A percentile compares a stretch with the other conserved stretches of the same genome.
Evolutionary conservation across 345 rosid species (phyloP).

Genomic region (Arabidopsis arenosa): DNA sequence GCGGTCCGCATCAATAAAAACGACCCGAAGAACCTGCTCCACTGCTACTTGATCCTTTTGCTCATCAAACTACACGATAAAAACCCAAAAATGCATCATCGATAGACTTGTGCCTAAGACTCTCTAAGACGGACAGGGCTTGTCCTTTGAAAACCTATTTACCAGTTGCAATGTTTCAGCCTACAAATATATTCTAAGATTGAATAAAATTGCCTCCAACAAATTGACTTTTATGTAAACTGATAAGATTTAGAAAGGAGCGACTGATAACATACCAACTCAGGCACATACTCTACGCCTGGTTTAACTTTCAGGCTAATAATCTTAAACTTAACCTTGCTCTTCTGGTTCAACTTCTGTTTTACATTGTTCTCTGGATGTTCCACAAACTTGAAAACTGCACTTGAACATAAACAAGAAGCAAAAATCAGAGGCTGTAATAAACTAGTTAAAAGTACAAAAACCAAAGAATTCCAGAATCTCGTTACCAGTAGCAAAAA

Average conservation of each 20-base stretch:
- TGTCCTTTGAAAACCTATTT: background rate
- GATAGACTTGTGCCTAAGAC: background rate
- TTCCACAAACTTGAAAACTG: constrained; percentile 97
- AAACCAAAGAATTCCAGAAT: background rate
- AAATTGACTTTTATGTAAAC: background rate
- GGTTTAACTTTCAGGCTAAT: constrained; percentile 91
- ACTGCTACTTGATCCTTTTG: constrained; percentile 83
- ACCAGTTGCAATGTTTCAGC: background rate
- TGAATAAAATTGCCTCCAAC: background rate
- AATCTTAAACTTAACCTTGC: constrained; percentile 91
- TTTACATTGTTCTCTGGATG: constrained; percentile 86
- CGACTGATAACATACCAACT: constrained; percentile 64
- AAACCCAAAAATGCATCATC: constrained; percentile 6
- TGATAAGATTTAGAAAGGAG: background rate
- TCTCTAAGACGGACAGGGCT: background rate
- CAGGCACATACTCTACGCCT: constrained; percentile 86
- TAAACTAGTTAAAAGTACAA: background rate
- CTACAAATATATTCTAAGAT: background rate
- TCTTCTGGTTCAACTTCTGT: constrained; percentile 69
- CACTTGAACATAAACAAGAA: constrained; percentile 1
- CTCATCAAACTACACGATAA: constrained; percentile 82
- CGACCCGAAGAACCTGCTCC: constrained; percentile 80
- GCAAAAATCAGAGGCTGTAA: constrained; percentile 1
- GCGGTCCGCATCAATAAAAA: constrained; percentile 70
- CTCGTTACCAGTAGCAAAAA: constrained; percentile 81